Evolutionary conservation across 345 rosid genomes (phyloP), one percentile per base, ranked within the genome.

Genomic region (Noccaea caerulescens): DNA sequence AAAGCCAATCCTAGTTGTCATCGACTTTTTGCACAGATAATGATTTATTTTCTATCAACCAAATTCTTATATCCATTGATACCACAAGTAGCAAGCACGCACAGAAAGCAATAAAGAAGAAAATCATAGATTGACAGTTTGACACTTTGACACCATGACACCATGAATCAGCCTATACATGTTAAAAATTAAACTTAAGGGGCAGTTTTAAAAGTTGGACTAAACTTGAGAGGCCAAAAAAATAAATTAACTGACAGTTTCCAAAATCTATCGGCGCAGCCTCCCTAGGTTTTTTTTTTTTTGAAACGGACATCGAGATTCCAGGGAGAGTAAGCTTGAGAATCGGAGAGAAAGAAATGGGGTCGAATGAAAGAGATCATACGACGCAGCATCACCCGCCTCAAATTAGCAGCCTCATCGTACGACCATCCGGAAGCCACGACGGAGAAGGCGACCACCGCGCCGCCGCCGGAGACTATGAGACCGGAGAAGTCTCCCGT

Each of bases 341-440:
- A 59, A 53, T 63, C 70, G 62, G 74, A 30, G 68, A 67, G 63
- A 53, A 65, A 90, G 63, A 53, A 65, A 93, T 93, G 98, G 93
- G 87, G 25, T 86, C 97, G 34, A 84, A 76, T 69, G 96, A 82
- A 72, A 84, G 80, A 83, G 92, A 84, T 54, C 85, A 81, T 63
- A 56, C 81, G 77, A 13, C 81, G 27, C 77, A 79, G 74, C 87
- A 87, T 81, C 96, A 87, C 63, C 96, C 83, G 69, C 87, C 86
- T 34, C 88, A 86, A 11, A 86, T 88, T 54, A 89, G 92, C 81
- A 86, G 97, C 81, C 91, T 93, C 59, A 85, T 93, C 56, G 89
- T 91, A 10, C 88, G 97, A 0, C 88, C 91, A 10, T 83, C 89
- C 7, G 80, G 56, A 51, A 85, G 82, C 76, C 88, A 80, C 52